Percentiles rank a stretch among this genome's conserved stretches.
Evolutionary conservation across 495 filamentous ascomycete species (phyloP).

Genomic region (Penicillium diatomitis): DNA sequence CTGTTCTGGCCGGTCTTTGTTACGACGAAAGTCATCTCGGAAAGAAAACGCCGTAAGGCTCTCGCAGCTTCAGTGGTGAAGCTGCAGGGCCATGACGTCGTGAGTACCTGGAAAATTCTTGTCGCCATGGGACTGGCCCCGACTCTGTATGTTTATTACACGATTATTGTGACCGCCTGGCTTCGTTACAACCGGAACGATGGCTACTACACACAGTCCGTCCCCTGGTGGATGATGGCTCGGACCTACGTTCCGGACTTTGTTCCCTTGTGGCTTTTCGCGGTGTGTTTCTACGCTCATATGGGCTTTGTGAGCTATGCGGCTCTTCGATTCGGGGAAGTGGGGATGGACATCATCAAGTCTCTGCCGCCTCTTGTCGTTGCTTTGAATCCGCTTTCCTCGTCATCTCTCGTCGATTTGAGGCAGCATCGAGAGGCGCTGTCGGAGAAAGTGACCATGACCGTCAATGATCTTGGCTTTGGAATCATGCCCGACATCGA

Average conservation of each 20-base stretch:
- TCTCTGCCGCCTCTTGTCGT: conserved; percentile 74
- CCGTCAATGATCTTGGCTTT: conserved; percentile 83
- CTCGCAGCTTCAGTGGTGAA: conserved; percentile 90
- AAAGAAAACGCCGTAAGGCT: conserved; percentile 76
- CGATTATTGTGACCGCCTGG: conserved; percentile 60
- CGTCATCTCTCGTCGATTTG: conserved; percentile 66
- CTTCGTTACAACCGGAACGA: conserved; percentile 68
- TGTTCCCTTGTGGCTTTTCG: conserved; percentile 61
- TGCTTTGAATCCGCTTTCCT: conserved; percentile 64
- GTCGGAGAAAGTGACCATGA: conserved; percentile 61
- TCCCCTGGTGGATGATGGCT: conserved; percentile 24
- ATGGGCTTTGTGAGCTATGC: conserved; percentile 81
- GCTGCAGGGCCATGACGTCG: conserved; percentile 83
- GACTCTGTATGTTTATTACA: conserved; percentile 73
- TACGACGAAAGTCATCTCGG: conserved; percentile 79
- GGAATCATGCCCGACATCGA: conserved; percentile 90
- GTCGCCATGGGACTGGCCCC: conserved; percentile 86
- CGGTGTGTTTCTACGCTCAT: conserved; percentile 56
- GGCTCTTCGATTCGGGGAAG: conserved; percentile 81
- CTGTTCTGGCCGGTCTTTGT: conserved; percentile 90
- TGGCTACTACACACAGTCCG: conserved; percentile 39
- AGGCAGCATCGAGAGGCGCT: conserved; percentile 60
- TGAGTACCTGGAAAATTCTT: conserved; percentile 95
- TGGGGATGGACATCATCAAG: conserved; percentile 90
- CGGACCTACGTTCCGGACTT: conserved; percentile 52